Evolutionary conservation across 2,329 filamentous ascomycete genomes (phyloP).

Genomic region (Fusarium mundagurra): DNA sequence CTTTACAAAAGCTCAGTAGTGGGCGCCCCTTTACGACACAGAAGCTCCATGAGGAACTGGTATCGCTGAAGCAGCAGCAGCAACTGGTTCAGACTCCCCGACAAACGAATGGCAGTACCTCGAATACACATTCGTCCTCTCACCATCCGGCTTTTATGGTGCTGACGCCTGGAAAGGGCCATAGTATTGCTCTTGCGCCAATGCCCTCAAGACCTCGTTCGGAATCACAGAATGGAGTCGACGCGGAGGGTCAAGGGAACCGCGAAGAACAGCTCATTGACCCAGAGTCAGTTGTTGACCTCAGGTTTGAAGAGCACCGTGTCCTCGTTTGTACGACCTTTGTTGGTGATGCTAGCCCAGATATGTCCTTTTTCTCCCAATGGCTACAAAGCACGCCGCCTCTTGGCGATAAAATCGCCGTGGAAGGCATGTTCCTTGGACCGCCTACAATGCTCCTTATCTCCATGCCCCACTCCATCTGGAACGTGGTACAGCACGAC

Average conservation of each 20-base stretch:
- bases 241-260: conserved; percentile 36
- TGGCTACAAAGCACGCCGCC: conserved; percentile 71
- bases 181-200: conserved; percentile 63
- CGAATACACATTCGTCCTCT: conserved; percentile 47
- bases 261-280: conserved; percentile 56
- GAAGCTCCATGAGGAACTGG: conserved; percentile 65
- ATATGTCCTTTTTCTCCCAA: conserved; percentile 73
- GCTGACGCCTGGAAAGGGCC: conserved; percentile 63
- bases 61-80: conserved; percentile 56
- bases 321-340: conserved; percentile 75
- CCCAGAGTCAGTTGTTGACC: conserved; percentile 60
- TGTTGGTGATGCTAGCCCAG: conserved; percentile 70
- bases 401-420: conserved; percentile 66
- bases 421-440: conserved; percentile 75
- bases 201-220: conserved; percentile 48
- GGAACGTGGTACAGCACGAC: conserved; percentile 72
- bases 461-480: conserved; percentile 71
- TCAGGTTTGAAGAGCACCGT: conserved; percentile 70
- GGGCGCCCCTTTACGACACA: conserved; percentile 66
- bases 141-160: conserved; percentile 64
- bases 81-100: conserved; percentile 54
- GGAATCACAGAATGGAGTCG: conserved; percentile 44
- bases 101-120: conserved; percentile 58
- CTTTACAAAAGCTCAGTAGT: conserved; percentile 62
- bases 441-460: conserved; percentile 73